These are phyloP conservation scores for Jackrogersella multiformis DNA, from an alignment of 495 filamentous ascomycete genomes.

Conservation along the genomic window DNA sequence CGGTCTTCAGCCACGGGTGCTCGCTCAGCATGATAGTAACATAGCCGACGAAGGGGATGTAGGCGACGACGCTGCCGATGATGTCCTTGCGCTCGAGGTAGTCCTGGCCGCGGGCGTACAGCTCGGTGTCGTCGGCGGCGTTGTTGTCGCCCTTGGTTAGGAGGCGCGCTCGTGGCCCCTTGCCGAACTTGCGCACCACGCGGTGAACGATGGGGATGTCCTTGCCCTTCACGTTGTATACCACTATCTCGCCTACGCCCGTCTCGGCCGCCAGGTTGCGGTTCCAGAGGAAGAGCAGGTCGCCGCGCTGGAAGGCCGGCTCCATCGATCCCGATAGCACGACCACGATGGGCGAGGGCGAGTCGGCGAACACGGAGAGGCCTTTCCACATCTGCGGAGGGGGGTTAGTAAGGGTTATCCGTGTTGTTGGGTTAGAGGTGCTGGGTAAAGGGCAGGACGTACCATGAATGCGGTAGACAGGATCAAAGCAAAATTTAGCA, in stretches of 20 bases:
- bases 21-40: constrained; percentile 97
- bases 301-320: constrained; percentile 94
- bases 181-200: constrained; percentile 76
- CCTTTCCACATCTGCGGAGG: constrained; percentile 82
- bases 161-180: constrained; percentile 63
- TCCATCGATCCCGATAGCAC: constrained; percentile 97
- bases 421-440: background rate
- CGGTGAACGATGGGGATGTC: constrained; percentile 96
- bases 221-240: constrained; percentile 92
- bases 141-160: constrained; percentile 99
- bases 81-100: constrained; percentile 89
- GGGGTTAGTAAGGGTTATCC: constrained; percentile 8
- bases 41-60: constrained; percentile 94
- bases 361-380: constrained; percentile 84
- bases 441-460: constrained; percentile 12
- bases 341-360: constrained; percentile 92
- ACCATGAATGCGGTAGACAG: constrained; percentile 95
- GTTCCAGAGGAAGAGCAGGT: constrained; percentile 95
- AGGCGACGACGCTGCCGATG: constrained; percentile 93
- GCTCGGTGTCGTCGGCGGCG: constrained; percentile 88
- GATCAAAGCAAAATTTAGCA: constrained; percentile 94
- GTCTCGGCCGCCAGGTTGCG: constrained; percentile 73
- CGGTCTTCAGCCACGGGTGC: constrained; percentile 97
- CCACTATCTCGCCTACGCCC: constrained; percentile 86
- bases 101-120: constrained; percentile 86